Evolutionary conservation across 495 filamentous ascomycete species (phyloP).

Genomic region (Tuber indicum): DNA sequence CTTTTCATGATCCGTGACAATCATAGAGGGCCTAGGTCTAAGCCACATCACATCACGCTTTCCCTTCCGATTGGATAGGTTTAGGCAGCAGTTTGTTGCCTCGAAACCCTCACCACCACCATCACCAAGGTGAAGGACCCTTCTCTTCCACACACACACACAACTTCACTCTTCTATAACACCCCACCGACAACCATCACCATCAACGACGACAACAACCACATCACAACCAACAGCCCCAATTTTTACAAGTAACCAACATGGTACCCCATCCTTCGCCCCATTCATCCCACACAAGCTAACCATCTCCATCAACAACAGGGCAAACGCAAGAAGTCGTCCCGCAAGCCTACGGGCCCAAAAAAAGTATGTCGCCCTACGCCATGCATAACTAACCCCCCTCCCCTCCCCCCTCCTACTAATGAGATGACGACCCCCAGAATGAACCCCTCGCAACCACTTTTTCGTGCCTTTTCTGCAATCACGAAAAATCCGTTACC

Average conservation of each 20-base stretch:
- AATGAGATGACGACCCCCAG: constrained; percentile 46
- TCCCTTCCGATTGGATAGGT: not conserved
- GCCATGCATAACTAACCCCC: constrained; percentile 10
- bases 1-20: not conserved
- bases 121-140: not conserved
- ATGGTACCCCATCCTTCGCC: not conserved
- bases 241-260: not conserved
- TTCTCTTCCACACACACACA: not conserved
- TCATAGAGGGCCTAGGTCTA: not conserved
- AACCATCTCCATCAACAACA: constrained; percentile 37
- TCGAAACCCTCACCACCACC: not conserved
- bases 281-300: not conserved
- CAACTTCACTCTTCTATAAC: not conserved
- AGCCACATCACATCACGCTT: constrained; percentile 35
- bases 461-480: constrained; percentile 97
- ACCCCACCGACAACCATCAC: not conserved
- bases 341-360: constrained; percentile 71
- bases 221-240: not conserved
- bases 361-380: constrained; percentile 59
- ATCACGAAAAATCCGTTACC: constrained; percentile 83
- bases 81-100: not conserved
- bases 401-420: constrained; percentile 9
- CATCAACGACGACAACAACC: not conserved
- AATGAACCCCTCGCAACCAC: constrained; percentile 76
- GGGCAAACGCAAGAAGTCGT: constrained; percentile 96